Evolutionary conservation across 2,329 filamentous ascomycete genomes (phyloP), one percentile per base, ranked within the genome.

Genomic region (Epichloe sp.): DNA sequence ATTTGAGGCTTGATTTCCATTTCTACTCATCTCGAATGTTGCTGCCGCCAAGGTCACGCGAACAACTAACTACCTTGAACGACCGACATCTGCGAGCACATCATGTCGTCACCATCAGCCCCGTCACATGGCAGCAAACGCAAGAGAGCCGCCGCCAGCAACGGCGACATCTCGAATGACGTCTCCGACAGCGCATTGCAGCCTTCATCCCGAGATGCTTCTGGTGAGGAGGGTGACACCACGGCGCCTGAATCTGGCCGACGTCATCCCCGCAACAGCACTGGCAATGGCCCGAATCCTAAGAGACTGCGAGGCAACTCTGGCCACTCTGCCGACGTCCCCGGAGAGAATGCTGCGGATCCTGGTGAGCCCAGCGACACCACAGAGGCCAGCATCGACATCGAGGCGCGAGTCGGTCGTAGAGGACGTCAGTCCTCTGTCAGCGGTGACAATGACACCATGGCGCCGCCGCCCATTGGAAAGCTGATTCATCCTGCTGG

Each of bases 401-500:
- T 85, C 57, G 82, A 82, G 54, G 74, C 77, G 58, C 76, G 78
- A 41, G 74, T 80, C 43, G 73, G 73, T 51, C 73, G 77, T 54
- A 80, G 77, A 65, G 68, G 65, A 53, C 75, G 76, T 53, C 77
- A 75, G 59, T 68, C 68, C 52, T 65, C 71, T 51, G 66, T 70
- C 37, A 69, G 69, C 51, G 69, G 71, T 37, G 61, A 66, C 53
- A 62, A 66, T 14, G 69, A 71, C 53, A 67, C 74, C 54, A 86
- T 89, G 82, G 70, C 77, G 21, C 83, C 83, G 49, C 84, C 89
- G 14, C 86, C 86, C 40, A 83, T 86, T 63, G 90, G 87, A 56
- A 83, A 85, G 53, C 70, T 94, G 57, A 85, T 85, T 55, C 83
- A 96, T 65, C 91, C 91, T 7, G 82, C 83, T 44, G 90, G 91